Conservation (phyloP, 805 yeast species). For the Starmerella bacillaris region DNA sequence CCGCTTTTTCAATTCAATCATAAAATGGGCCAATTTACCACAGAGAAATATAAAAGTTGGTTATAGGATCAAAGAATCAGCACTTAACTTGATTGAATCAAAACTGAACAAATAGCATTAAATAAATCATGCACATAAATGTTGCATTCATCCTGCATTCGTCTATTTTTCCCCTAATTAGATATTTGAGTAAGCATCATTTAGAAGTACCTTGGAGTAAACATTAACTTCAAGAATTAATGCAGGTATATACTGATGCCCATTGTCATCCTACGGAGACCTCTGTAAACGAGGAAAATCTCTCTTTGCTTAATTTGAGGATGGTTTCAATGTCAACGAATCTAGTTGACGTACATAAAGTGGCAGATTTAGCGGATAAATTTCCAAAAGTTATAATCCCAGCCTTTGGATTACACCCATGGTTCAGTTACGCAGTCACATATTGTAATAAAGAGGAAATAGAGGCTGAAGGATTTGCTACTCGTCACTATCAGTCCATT, state of each 20-base stretch:
- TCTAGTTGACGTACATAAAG: conserved; percentile 22
- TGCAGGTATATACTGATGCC: conserved; percentile 24
- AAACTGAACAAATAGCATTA: no score
- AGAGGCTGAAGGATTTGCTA: conserved; percentile 1
- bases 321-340: conserved; percentile 25
- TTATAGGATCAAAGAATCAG: neutral
- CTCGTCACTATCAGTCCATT: conserved; percentile 39
- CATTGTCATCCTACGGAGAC: conserved; percentile 28
- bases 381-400: conserved; percentile 22
- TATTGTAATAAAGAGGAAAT: no score
- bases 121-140: no score
- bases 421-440: conserved; percentile 44
- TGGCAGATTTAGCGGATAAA: conserved; percentile 17
- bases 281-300: conserved; percentile 13
- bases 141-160: no score
- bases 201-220: neutral
- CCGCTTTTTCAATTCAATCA: neutral
- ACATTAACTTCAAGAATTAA: conserved; percentile 1
- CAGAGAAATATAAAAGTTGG: conserved; percentile 4
- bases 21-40: neutral
- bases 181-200: neutral
- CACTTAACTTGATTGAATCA: neutral
- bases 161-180: no score
- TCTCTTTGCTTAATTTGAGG: conserved; percentile 12
- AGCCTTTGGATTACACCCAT: conserved; percentile 61